These are phyloP conservation scores for Tanacetum coccineum DNA, from an alignment of 129 eudicot species.

Conservation along the genomic window DNA sequence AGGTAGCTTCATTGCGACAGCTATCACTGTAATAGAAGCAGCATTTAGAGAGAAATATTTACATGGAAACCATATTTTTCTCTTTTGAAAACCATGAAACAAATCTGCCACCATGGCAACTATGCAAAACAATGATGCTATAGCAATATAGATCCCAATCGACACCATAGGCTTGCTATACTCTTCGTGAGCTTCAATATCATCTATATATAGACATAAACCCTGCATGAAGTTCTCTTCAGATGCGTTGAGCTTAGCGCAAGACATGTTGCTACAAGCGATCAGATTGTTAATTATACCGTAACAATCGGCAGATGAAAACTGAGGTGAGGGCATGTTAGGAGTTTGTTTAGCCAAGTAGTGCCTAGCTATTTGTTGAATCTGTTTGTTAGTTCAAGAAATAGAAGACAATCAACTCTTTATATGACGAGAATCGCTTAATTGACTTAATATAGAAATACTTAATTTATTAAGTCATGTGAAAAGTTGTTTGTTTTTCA, in stretches of 20 bases:
- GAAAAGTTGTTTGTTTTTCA: too few species aligned
- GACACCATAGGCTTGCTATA: slow-evolving; percentile 23
- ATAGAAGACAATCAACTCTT: background rate
- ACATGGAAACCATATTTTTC: slow-evolving; percentile 28
- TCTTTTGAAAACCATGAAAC: slow-evolving; percentile 12
- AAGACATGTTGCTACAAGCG: background rate
- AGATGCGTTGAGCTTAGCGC: background rate
- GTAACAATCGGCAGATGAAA: background rate
- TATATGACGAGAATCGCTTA: too few species aligned
- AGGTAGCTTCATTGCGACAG: slow-evolving; percentile 24
- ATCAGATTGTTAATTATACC: background rate
- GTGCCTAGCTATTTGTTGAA: background rate
- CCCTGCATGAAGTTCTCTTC: background rate
- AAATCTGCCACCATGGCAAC: slow-evolving; percentile 19
- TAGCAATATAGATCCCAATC: slow-evolving; percentile 28
- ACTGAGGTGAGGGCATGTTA: background rate
- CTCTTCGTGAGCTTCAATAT: background rate
- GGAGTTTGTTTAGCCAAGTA: too few species aligned
- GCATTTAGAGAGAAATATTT: slow-evolving; percentile 27
- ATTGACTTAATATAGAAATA: too few species aligned
- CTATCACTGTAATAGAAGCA: slow-evolving; percentile 16
- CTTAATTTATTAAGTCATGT: too few species aligned
- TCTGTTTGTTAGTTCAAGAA: too few species aligned
- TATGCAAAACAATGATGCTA: slow-evolving; percentile 25
- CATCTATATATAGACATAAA: background rate